phyloP scores from a whole-genome alignment of 2,329 filamentous ascomycete genomes.

The Nothophoma quercina region DNA sequence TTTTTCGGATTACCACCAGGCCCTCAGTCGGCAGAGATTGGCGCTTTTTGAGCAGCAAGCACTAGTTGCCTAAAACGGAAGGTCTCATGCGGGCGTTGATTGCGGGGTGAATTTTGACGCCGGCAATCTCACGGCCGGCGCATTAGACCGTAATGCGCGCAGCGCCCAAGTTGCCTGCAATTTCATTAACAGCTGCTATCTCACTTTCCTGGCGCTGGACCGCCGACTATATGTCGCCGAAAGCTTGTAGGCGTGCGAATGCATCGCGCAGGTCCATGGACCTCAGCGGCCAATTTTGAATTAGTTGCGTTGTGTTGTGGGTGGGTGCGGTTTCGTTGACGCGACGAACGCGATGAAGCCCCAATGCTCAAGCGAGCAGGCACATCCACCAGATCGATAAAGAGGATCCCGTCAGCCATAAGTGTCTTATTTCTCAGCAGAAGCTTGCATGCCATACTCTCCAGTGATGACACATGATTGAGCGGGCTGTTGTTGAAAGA shows the following conservation, averaged over 20 bases:
- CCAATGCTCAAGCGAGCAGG: not conserved
- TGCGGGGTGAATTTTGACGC: slow-evolving; percentile 10
- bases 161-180: too few species aligned
- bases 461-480: slow-evolving; percentile 1
- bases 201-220: not conserved
- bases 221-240: not conserved
- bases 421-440: not conserved
- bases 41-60: not conserved
- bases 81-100: not conserved
- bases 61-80: slow-evolving; percentile 1
- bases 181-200: too few species aligned
- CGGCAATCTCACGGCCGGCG: not conserved
- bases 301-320: not conserved
- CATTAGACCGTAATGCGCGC: not conserved
- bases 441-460: not conserved
- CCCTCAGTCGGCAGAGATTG: not conserved
- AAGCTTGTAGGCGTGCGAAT: not conserved
- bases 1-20: not conserved
- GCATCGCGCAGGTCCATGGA: not conserved
- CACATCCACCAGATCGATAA: not conserved
- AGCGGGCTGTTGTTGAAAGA: not conserved
- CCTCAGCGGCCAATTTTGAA: not conserved
- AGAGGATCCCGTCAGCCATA: not conserved
- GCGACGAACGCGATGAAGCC: slow-evolving; percentile 2
- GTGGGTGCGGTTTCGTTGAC: slow-evolving; percentile 4